Conservation (phyloP, 2,329 filamentous ascomycete species). For the Talaromyces sp. region DNA sequence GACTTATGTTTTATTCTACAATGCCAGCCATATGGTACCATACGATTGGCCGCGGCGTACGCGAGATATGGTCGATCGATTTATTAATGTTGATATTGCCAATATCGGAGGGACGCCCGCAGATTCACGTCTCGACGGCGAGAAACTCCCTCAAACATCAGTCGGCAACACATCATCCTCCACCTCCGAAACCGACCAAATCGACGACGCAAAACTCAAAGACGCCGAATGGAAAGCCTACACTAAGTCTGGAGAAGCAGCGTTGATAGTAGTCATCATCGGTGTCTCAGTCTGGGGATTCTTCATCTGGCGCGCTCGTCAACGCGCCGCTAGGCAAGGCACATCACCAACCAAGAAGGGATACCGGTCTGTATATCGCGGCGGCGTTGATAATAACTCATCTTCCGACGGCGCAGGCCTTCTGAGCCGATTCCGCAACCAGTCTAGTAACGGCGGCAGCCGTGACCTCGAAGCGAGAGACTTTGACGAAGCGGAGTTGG, state of each 20-base stretch:
- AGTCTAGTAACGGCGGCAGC: conserved; percentile 31
- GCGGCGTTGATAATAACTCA: conserved; percentile 29
- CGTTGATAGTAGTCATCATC: conserved; percentile 75
- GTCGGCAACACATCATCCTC: conserved; percentile 67
- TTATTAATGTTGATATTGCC: conserved; percentile 88
- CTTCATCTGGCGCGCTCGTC: conserved; percentile 58
- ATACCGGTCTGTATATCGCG: conserved; percentile 43
- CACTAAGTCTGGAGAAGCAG: conserved; percentile 79
- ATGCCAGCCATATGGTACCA: conserved; percentile 96
- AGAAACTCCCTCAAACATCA: conserved; percentile 73
- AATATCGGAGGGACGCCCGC: conserved; percentile 77
- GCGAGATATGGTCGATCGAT: conserved; percentile 95
- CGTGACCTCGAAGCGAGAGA: conserved; percentile 60
- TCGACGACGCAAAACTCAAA: conserved; percentile 71
- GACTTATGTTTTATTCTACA: conserved; percentile 93
- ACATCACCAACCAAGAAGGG: conserved; percentile 34
- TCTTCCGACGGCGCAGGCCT: conserved; percentile 32
- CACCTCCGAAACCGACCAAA: conserved; percentile 56
- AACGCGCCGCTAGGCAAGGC: conserved; percentile 32
- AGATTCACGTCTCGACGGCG: conserved; percentile 79
- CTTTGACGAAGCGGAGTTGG: conserved; percentile 61
- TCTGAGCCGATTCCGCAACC: conserved; percentile 49
- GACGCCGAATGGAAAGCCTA: conserved; percentile 87
- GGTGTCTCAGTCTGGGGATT: conserved; percentile 73
- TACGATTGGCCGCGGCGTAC: conserved; percentile 85